These are phyloP conservation scores for Syzygium oleosum DNA, from an alignment of 345 rosid species.

Conservation along the genomic window DNA sequence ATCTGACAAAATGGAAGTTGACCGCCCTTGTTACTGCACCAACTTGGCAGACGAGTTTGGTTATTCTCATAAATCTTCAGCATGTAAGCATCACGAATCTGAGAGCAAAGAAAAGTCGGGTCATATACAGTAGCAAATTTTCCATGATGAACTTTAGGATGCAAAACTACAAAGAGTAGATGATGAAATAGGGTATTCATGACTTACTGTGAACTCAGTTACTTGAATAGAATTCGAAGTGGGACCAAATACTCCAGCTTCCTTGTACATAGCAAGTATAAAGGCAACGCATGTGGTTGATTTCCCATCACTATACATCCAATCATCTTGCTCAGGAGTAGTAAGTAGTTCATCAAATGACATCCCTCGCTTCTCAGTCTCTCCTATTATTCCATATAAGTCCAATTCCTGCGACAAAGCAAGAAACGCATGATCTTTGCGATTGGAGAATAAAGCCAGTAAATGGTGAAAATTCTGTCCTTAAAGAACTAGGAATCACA, in stretches of 20 bases:
- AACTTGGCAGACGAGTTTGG: conserved; percentile 63
- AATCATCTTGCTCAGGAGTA: conserved; percentile 86
- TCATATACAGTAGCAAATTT: not conserved
- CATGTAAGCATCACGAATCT: conserved; percentile 92
- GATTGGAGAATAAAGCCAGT: not conserved
- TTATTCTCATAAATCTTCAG: conserved; percentile 68
- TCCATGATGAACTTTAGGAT: not conserved
- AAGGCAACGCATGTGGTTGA: conserved; percentile 94
- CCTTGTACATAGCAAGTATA: conserved; percentile 89
- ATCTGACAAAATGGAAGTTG: conserved; percentile 74
- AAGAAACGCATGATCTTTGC: not conserved
- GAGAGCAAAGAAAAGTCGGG: not conserved
- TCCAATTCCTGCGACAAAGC: conserved; percentile 54
- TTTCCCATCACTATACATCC: conserved; percentile 95
- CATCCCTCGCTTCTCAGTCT: conserved; percentile 75
- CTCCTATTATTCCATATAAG: conserved; percentile 61
- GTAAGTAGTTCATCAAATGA: conserved; percentile 80
- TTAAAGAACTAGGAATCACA: not conserved
- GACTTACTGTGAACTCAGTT: conserved; percentile 87
- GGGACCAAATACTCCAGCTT: conserved; percentile 77
- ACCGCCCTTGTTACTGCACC: conserved; percentile 60
- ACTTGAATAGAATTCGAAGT: conserved; percentile 71
- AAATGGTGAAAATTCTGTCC: not conserved
- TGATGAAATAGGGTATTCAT: not conserved
- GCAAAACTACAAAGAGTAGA: not conserved